Evolutionary conservation across 2,329 filamentous ascomycete genomes (phyloP).

Genomic region (Calonectria naviculata): DNA sequence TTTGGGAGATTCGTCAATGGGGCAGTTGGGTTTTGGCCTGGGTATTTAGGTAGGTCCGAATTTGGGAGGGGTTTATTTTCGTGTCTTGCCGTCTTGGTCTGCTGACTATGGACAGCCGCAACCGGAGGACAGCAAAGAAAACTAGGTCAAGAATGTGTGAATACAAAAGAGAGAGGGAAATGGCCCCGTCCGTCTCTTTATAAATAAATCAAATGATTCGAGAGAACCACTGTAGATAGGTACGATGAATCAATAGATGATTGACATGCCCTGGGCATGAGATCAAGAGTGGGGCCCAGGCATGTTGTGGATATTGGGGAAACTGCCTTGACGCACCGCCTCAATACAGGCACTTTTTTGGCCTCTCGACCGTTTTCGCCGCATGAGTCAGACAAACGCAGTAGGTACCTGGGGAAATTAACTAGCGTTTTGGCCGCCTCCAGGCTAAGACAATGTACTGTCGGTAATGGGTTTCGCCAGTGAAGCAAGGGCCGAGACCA

Average conservation of each 20-base stretch:
- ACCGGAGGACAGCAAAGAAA: neutral
- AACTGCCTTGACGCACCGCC: slow-evolving; percentile 43
- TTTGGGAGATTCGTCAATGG: neutral
- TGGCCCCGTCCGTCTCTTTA: neutral
- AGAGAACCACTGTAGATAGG: neutral
- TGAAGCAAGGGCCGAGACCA: neutral
- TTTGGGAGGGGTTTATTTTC: slow-evolving; percentile 8
- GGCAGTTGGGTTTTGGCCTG: neutral
- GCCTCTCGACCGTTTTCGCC: slow-evolving; percentile 8
- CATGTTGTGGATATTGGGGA: slow-evolving; percentile 19
- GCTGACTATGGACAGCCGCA: neutral
- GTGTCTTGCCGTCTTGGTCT: slow-evolving; percentile 10
- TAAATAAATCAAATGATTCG: neutral
- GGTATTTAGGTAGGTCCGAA: neutral
- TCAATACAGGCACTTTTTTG: slow-evolving; percentile 19
- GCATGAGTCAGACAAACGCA: slow-evolving; percentile 32
- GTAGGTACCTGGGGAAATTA: neutral
- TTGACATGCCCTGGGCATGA: neutral
- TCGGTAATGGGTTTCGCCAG: neutral
- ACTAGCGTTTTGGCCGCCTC: neutral
- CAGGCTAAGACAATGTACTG: neutral
- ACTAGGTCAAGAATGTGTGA: neutral
- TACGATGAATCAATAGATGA: neutral
- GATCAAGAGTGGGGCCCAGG: slow-evolving; percentile 15
- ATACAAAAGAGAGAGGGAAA: neutral